Conservation (phyloP, 305 asterid genomes). For the Ilex paraguariensis region DNA sequence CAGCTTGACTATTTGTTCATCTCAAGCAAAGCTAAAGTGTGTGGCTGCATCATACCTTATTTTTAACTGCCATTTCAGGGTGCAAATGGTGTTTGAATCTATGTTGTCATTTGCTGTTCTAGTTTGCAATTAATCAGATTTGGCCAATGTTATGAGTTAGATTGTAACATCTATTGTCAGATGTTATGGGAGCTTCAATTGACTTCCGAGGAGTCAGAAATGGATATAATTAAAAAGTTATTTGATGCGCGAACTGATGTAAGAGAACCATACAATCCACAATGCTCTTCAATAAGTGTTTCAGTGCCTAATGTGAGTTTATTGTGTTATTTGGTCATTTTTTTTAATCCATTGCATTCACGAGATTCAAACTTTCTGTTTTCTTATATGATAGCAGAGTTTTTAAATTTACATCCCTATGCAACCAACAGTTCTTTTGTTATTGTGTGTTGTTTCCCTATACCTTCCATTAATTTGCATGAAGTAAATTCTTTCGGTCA, state of each 20-base stretch:
- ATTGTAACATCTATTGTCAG: not conserved
- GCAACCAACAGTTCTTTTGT: too few species aligned
- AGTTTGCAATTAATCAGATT: not conserved
- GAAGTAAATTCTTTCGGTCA: too few species aligned
- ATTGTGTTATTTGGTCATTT: not conserved
- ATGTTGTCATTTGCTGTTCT: not conserved
- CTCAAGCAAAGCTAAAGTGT: not conserved
- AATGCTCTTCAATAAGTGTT: conserved; percentile 2
- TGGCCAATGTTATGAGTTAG: not conserved
- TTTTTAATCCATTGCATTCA: too few species aligned
- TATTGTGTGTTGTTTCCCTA: too few species aligned
- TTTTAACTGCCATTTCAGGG: not conserved
- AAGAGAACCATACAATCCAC: not conserved
- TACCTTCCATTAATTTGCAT: too few species aligned
- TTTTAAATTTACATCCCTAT: too few species aligned
- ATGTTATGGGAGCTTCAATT: conserved; percentile 12
- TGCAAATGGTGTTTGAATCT: not conserved
- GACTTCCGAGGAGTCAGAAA: conserved; percentile 19
- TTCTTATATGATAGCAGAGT: too few species aligned
- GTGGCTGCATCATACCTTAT: not conserved
- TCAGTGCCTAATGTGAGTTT: conserved; percentile 8
- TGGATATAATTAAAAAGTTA: conserved; percentile 14
- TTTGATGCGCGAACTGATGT: conserved; percentile 8
- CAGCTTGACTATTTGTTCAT: too few species aligned
- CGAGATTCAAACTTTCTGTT: too few species aligned